Base-by-base conservation (phyloP, 805 yeast species). In the Candida krabiensis region DNA sequence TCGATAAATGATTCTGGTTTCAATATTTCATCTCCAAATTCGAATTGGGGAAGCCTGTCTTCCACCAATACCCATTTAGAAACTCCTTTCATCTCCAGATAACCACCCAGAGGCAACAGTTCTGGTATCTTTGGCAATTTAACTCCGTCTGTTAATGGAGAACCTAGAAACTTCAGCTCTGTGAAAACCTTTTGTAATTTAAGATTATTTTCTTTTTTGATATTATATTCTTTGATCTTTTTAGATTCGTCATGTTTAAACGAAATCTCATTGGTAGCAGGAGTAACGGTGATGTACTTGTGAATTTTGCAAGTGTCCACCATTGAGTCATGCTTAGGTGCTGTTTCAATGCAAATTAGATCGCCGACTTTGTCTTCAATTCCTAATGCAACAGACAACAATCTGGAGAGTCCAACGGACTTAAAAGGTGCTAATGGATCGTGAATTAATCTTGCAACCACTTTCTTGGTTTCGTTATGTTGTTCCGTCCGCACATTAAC, bases 91-190 rank as follows among this genome's bases (percentile, higher is more conserved):
- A 81, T 66, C 37, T 70, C 75, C 18, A 85, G 35, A 5, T 75
- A 36, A 0, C 84, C 90, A 11, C 95, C 93, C 28, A 64, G 46
- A 0, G 86, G 82, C 14, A 83, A 55, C 4, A 58, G 15, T 1
- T 62, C 44, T 0, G 56, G 55, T 1, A 76, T 69, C 2, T 76
- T 58, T 1, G 90, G 88, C 1, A 85, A 46, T 43, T 73, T 75
- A 36, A 70, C 53, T 19, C 63, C 66, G 41, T 75, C 73, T 0
- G 89, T 75, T 28, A 80, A 49, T 2, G 77, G 69, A 18, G 44
- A 33, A 0, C 50, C 52, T 3, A 52, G 16, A 3, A 38, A 22
- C 2, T 31, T 28, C 14, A 46, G 52, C 16, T 14, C 37, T 15
- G 13, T 40, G 19, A 33, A 43, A 9, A 22, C 44, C 38, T 33